Evolutionary conservation across 2,329 filamentous ascomycete species (phyloP).

Genomic region (Alternaria solani): DNA sequence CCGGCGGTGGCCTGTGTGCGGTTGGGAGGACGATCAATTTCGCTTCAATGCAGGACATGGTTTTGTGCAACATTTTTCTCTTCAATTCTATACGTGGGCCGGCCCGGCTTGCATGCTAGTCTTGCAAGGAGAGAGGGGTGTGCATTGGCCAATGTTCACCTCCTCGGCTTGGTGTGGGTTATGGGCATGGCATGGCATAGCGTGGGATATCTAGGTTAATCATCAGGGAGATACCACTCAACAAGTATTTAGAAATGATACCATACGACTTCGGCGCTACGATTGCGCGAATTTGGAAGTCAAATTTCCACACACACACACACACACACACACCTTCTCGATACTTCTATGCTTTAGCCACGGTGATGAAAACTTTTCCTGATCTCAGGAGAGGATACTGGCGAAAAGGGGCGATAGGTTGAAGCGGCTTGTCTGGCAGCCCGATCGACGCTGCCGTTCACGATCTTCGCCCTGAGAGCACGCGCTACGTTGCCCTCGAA

Average conservation of each 20-base stretch:
- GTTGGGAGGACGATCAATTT: slow-evolving; percentile 13
- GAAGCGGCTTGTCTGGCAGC: slow-evolving; percentile 3
- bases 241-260: slow-evolving; percentile 32
- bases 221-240: slow-evolving; percentile 16
- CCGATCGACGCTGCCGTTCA: slow-evolving; percentile 9
- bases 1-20: slow-evolving; percentile 3
- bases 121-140: slow-evolving; percentile 8
- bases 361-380: not conserved
- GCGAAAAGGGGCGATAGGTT: slow-evolving; percentile 2
- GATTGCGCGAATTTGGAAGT: slow-evolving; percentile 10
- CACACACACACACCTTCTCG: not conserved
- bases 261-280: slow-evolving; percentile 22
- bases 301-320: not conserved
- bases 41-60: slow-evolving; percentile 35
- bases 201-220: slow-evolving; percentile 3
- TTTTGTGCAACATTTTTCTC: slow-evolving; percentile 11
- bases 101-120: slow-evolving; percentile 13
- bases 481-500: not conserved
- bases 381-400: not conserved
- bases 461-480: slow-evolving; percentile 8
- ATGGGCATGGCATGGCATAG: slow-evolving; percentile 2
- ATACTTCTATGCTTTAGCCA: slow-evolving; percentile 2
- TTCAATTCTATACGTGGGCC: slow-evolving; percentile 18
- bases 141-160: slow-evolving; percentile 21
- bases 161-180: slow-evolving; percentile 7